Conservation (phyloP, 2,329 filamentous ascomycete genomes). For the Paraphaeosphaeria sporulosa region DNA sequence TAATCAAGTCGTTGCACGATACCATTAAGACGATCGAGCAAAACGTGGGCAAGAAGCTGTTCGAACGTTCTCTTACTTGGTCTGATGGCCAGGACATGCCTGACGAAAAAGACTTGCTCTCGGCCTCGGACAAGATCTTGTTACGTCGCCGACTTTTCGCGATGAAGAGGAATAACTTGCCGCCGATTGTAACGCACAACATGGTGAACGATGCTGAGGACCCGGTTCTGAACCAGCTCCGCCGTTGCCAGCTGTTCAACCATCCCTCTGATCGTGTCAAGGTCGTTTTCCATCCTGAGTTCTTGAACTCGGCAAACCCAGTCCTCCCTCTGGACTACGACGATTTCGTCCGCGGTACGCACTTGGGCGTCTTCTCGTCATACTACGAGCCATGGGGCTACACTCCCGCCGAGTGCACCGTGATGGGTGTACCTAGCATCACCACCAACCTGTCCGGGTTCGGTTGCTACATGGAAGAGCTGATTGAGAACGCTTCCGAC, state of each 20-base stretch:
- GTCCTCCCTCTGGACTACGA: slow-evolving; percentile 97
- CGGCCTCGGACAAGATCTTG: slow-evolving; percentile 88
- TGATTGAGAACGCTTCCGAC: slow-evolving; percentile 97
- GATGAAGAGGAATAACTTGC: slow-evolving; percentile 90
- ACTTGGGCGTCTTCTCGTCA: slow-evolving; percentile 93
- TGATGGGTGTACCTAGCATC: slow-evolving; percentile 98
- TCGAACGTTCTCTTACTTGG: slow-evolving; percentile 94
- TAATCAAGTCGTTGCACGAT: slow-evolving; percentile 94
- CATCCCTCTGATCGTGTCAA: slow-evolving; percentile 94
- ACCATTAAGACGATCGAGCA: slow-evolving; percentile 92
- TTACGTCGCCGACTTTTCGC: slow-evolving; percentile 91
- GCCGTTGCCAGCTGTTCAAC: slow-evolving; percentile 96
- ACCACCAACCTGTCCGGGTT: slow-evolving; percentile 98
- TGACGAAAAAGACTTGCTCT: slow-evolving; percentile 96
- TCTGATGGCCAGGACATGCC: slow-evolving; percentile 92
- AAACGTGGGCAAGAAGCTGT: slow-evolving; percentile 90
- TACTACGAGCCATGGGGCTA: slow-evolving; percentile 99
- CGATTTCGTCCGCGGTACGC: slow-evolving; percentile 96
- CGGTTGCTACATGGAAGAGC: slow-evolving; percentile 98
- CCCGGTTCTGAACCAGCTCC: slow-evolving; percentile 93
- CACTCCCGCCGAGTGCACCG: slow-evolving; percentile 96
- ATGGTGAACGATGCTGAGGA: slow-evolving; percentile 95
- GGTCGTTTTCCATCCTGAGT: slow-evolving; percentile 97
- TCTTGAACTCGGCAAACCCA: slow-evolving; percentile 93
- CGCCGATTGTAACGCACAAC: slow-evolving; percentile 98